Base-by-base conservation (phyloP, 2,329 filamentous ascomycete species). In the Fusarium sp. region DNA sequence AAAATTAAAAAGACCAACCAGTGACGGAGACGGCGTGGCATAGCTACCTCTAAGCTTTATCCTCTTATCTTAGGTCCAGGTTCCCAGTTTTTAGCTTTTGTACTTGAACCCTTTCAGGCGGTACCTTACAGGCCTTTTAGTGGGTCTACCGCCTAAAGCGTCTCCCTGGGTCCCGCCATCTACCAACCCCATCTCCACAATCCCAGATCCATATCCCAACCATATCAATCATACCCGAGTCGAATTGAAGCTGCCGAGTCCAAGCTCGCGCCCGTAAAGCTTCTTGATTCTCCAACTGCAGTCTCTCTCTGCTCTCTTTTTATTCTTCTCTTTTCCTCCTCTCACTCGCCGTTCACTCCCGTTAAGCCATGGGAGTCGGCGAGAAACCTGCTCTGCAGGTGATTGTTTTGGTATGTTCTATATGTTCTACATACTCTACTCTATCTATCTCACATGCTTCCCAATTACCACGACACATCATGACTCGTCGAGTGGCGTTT, bases 341-440 rank as follows among this genome's bases (percentile, higher is more conserved):
- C n/a, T 30, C 24, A 45, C 26, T 20, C 47, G 41, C 33, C 7
- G 10, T 19, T 30, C 28, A 33, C 50, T 48, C 41, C 24, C 30
- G 7, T 30, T 20, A 52, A 55, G 48, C 49, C 48, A 75, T 72
- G 59, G 73, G 71, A 74, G 68, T 65, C 47, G 72, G 72, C 45
- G 59, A 68, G 50, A 67, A 76, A 57, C 84, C 87, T 76, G 87
- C 87, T 40, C 80, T 93, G 79, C 90, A 93, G 79, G 89, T 93
- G 46, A 92, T 93, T 80, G 84, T 93, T 61, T 79, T 93, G 82
- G 91, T 93, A 82, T 83, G 90, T 85, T 85, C 53, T 24, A 24
- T 24, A 24, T 24, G 24, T 24, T 24, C 24, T 24, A 24, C 6
- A 82, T 83, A 90, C 85, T 85, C 53, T 39, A 20, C n/a, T 30